These are phyloP conservation scores for Talaromyces sp. DNA, from an alignment of 2,329 filamentous ascomycete genomes.

Conservation along the genomic window DNA sequence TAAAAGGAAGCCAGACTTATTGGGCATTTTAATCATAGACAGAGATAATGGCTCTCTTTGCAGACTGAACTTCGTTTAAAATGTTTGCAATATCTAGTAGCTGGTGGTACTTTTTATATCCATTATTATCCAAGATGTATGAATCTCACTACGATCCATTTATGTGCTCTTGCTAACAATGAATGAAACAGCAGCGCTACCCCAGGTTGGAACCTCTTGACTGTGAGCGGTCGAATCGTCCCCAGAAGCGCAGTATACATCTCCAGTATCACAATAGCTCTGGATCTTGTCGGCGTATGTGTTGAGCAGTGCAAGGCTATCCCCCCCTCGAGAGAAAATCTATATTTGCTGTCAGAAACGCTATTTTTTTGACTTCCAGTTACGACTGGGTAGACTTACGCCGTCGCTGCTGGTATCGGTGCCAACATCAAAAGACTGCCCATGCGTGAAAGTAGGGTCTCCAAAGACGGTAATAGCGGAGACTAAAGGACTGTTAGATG, in stretches of 20 bases:
- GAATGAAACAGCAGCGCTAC: neutral
- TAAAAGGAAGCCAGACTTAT: neutral
- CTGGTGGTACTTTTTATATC: neutral
- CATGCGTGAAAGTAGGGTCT: constrained; percentile 1
- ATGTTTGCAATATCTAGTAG: neutral
- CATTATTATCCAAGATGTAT: neutral
- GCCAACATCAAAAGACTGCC: constrained; percentile 5
- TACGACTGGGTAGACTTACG: neutral
- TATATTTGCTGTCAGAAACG: neutral
- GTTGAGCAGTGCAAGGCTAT: constrained; percentile 8
- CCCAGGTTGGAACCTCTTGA: constrained; percentile 3
- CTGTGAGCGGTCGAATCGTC: constrained; percentile 1
- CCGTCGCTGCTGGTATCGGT: constrained; percentile 7
- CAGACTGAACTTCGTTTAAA: neutral
- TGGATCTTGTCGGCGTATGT: neutral
- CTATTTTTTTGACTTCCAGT: neutral
- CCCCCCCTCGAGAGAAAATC: constrained; percentile 3
- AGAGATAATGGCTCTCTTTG: neutral
- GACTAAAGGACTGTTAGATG: neutral
- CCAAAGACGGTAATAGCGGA: constrained; percentile 9
- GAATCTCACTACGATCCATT: neutral
- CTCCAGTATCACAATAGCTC: constrained; percentile 8
- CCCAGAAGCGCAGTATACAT: constrained; percentile 7
- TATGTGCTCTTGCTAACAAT: constrained; percentile 4
- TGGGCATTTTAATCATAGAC: neutral